These are phyloP conservation scores for Talaromyces amestolkiae DNA, from an alignment of 2,329 filamentous ascomycete species.

Conservation along the genomic window DNA sequence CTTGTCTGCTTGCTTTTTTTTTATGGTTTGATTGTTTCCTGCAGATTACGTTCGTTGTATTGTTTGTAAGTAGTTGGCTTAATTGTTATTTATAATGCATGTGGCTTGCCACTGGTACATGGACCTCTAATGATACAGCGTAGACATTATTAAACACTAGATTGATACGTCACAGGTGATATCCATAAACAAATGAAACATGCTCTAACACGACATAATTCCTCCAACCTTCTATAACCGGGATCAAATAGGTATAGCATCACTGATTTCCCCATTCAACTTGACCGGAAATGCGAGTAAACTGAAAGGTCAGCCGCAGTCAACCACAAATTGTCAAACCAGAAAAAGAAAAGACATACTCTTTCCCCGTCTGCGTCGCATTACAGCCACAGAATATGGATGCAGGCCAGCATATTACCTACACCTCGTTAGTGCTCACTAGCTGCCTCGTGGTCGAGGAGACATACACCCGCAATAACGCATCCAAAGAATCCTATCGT, in stretches of 20 bases:
- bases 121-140: neutral
- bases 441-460: neutral
- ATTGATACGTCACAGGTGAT: neutral
- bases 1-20: slow-evolving; percentile 2
- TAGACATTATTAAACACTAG: neutral
- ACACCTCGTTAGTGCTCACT: neutral
- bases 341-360: slow-evolving; percentile 38
- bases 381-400: slow-evolving; percentile 58
- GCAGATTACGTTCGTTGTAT: slow-evolving; percentile 1
- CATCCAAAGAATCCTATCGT: slow-evolving; percentile 12
- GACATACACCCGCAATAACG: slow-evolving; percentile 17
- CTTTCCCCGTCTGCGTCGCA: slow-evolving; percentile 53
- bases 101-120: slow-evolving; percentile 1
- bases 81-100: neutral
- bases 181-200: neutral
- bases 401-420: slow-evolving; percentile 48
- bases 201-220: neutral
- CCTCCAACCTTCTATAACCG: too few species aligned
- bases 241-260: slow-evolving; percentile 48
- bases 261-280: slow-evolving; percentile 49
- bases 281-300: slow-evolving; percentile 54
- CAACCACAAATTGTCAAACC: neutral
- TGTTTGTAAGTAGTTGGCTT: neutral
- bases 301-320: slow-evolving; percentile 24
- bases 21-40: neutral